Evolutionary conservation across 768 basidiomycete genomes (phyloP).

Genomic region (Tubosaeta brunneosetosa): DNA sequence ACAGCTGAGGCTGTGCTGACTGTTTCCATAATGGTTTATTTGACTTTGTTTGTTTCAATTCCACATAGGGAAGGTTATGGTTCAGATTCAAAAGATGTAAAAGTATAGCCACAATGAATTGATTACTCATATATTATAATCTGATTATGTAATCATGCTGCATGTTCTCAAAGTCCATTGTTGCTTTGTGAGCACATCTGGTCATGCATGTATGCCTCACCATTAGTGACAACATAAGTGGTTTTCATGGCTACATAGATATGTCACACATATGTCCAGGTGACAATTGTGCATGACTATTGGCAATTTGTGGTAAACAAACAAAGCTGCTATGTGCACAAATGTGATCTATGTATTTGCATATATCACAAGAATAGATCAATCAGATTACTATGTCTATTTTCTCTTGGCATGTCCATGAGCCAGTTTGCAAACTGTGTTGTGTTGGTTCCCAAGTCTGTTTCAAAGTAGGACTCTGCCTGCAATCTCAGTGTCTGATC

Average conservation of each 20-base stretch:
- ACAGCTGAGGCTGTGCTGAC: too few relatives aligned
- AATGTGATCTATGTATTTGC: neutral
- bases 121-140: neutral
- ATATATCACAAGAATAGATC: slow-evolving; percentile 8
- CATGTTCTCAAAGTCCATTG: neutral
- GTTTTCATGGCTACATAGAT: too few relatives aligned
- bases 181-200: too few relatives aligned
- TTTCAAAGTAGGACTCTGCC: neutral
- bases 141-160: too few relatives aligned
- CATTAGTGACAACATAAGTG: too few relatives aligned
- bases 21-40: too few relatives aligned
- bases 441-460: neutral
- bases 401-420: neutral
- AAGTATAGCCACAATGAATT: neutral
- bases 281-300: too few relatives aligned
- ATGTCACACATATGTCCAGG: too few relatives aligned
- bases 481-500: neutral
- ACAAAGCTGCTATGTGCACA: too few relatives aligned
- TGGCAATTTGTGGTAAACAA: too few relatives aligned
- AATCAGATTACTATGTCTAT: slow-evolving; percentile 2
- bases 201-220: too few relatives aligned
- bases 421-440: neutral
- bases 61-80: neutral
- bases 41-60: neutral
- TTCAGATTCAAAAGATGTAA: neutral